Conservation (phyloP, 202 grass and related monocot species). For the Zizania palustris region DNA sequence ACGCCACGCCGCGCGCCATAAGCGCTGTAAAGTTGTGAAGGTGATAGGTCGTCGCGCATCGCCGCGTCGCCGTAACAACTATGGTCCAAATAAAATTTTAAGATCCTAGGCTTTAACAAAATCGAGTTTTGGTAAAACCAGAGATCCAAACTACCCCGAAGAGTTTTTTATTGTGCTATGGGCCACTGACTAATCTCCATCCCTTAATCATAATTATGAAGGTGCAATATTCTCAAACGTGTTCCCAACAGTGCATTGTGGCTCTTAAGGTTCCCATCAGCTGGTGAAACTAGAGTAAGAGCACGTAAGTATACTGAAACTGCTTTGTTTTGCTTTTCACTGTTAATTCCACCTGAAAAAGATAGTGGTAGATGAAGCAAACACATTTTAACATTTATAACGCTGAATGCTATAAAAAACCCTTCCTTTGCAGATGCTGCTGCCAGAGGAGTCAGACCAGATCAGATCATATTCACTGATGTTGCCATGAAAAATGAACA, state of each 20-base stretch:
- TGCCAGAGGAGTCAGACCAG: constrained; percentile 70
- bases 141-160: too few species aligned
- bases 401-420: not conserved
- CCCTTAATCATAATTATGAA: constrained; percentile 27
- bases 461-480: constrained; percentile 97
- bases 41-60: too few species aligned
- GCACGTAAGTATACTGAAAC: constrained; percentile 62
- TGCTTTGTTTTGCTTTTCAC: not conserved
- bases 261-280: constrained; percentile 90
- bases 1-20: too few species aligned
- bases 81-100: too few species aligned
- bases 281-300: constrained; percentile 86
- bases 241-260: constrained; percentile 90
- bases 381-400: not conserved
- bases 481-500: constrained; percentile 97
- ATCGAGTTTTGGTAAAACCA: too few species aligned
- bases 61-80: too few species aligned
- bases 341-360: not conserved
- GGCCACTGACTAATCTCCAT: not conserved
- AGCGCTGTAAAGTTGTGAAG: too few species aligned
- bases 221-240: constrained; percentile 95
- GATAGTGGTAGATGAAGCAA: not conserved
- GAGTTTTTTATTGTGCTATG: not conserved
- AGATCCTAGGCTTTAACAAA: too few species aligned
- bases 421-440: constrained; percentile 68